These are phyloP conservation scores for Suillus luteus DNA, from an alignment of 768 basidiomycete genomes.

Conservation along the genomic window DNA sequence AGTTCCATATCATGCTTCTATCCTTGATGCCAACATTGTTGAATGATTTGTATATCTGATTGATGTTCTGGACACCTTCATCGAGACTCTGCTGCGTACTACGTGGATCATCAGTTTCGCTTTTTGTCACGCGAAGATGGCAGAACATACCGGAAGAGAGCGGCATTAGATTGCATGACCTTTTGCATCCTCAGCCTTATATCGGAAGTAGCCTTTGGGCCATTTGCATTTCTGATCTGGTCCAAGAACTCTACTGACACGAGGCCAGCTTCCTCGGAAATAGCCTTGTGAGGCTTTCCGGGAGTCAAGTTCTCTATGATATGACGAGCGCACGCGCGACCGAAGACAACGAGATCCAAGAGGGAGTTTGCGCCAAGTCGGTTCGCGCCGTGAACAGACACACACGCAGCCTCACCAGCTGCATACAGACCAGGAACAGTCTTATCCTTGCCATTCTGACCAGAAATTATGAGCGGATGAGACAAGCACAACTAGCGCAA, in stretches of 20 bases:
- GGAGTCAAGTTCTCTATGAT: slow-evolving; percentile 90
- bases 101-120: slow-evolving; percentile 14
- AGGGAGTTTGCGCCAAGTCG: slow-evolving; percentile 99
- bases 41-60: slow-evolving; percentile 84
- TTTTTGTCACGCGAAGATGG: slow-evolving; percentile 1
- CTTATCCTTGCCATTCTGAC: slow-evolving; percentile 81
- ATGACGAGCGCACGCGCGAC: slow-evolving; percentile 97
- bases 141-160: slow-evolving; percentile 80
- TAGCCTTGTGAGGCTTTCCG: slow-evolving; percentile 86
- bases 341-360: slow-evolving; percentile 98
- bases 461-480: background rate
- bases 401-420: slow-evolving; percentile 97
- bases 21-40: slow-evolving; percentile 95
- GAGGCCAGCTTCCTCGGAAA: slow-evolving; percentile 85
- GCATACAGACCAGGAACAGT: slow-evolving; percentile 97
- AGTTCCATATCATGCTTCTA: slow-evolving; percentile 99
- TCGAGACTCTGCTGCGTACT: slow-evolving; percentile 89
- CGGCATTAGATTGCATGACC: slow-evolving; percentile 97
- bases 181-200: slow-evolving; percentile 97
- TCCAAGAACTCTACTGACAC: slow-evolving; percentile 86
- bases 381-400: slow-evolving; percentile 99
- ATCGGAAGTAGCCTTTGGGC: slow-evolving; percentile 83
- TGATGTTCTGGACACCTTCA: slow-evolving; percentile 88
- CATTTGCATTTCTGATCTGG: slow-evolving; percentile 79
- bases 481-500: slow-evolving; percentile 9